Base-by-base conservation (phyloP, 2,329 filamentous ascomycete genomes). In the Neonectria neomacrospora region DNA sequence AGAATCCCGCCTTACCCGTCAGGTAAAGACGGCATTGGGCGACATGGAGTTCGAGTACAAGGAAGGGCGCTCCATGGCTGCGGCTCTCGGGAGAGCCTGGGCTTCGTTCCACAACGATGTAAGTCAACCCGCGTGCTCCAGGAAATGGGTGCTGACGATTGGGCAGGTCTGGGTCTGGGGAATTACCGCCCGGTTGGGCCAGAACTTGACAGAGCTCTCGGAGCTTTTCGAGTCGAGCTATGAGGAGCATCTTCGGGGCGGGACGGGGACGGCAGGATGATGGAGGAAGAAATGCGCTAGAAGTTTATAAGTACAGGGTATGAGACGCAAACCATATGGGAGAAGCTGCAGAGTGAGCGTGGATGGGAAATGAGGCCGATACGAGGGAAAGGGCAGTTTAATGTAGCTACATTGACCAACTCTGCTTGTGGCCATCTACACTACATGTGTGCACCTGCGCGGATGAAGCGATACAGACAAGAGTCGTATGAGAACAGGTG, bases 91-190 rank as follows among this genome's bases (percentile, higher is more conserved):
- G n/a, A 51, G 47, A 34, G 30, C 30, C n/a, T 51, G 47, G 26
- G 30, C 26, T 16, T 32, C 30, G 5, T 34, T 51, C 30, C 47
- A 32, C n/a, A 51, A 34, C 30, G 47, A 51, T 20, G 47, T 51
- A 51, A 51, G 47, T 51, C n/a, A 3, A 34, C 16, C 26, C 14
- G 10, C 30, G 26, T 12, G 12, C 16, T 30, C 18, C 18, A 11
- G 5, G 20, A 20, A 20, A 23, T 14, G 20, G 20, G 5, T 45
- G 12, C 42, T 45, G 14, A 45, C 42, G 42, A 12, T 11, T 51
- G 47, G 44, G 18, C 28, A 51, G 47, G 47, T 51, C 16, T 51
- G 47, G 47, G 47, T 51, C 2, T 51, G 47, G 47, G 47, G 47
- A 51, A 51, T 51, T 28, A 51, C 47, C 22, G 42, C 42, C 5